Evolutionary conservation across 139 green algal species (phyloP).

Genomic region (Chlamydomonas sp.): DNA sequence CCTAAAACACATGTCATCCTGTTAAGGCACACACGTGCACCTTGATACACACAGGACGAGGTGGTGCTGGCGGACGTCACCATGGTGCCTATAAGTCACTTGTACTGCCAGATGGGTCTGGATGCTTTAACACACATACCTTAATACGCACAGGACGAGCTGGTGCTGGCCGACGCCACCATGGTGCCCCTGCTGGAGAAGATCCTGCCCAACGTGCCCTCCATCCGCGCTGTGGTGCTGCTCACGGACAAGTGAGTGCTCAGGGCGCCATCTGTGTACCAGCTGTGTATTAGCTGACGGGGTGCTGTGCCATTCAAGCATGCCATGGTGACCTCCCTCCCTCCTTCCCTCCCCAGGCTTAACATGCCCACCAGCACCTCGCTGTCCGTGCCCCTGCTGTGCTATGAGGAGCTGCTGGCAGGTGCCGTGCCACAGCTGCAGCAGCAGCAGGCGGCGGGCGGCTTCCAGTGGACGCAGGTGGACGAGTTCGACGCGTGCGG

Average conservation of each 20-base stretch:
- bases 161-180: conserved; percentile 65
- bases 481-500: conserved; percentile 75
- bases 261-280: background rate
- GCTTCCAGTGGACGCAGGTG: conserved; percentile 57
- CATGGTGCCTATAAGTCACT: background rate
- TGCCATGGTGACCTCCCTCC: background rate
- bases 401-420: conserved; percentile 80
- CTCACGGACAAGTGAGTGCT: conserved; percentile 57
- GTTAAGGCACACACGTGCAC: background rate
- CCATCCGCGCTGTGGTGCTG: conserved; percentile 59
- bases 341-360: background rate
- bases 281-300: background rate
- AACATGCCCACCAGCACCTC: conserved; percentile 16
- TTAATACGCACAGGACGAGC: conserved; percentile 40
- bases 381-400: conserved; percentile 47
- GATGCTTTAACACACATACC: background rate
- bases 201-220: conserved; percentile 52
- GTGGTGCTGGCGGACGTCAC: background rate
- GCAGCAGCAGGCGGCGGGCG: background rate
- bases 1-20: background rate
- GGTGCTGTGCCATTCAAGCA: background rate
- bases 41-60: conserved; percentile 19
- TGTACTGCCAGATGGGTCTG: background rate
- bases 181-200: conserved; percentile 60
- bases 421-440: conserved; percentile 28